Percentiles rank a stretch among this genome's conserved stretches.
phyloP scores from a whole-genome alignment of 2,329 filamentous ascomycete genomes.

The Aspergillus floridensis region DNA sequence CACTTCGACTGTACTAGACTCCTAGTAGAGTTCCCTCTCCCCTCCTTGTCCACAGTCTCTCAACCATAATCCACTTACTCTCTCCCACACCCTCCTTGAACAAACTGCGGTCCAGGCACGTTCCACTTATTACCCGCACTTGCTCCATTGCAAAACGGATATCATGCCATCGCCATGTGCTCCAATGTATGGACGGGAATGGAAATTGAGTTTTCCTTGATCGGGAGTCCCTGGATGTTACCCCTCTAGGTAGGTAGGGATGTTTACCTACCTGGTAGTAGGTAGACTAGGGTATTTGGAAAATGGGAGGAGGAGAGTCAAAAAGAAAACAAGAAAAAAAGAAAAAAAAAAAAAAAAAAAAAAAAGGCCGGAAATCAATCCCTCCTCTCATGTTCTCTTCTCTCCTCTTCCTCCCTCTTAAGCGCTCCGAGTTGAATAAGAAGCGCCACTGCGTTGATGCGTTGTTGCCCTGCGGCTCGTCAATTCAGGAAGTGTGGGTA shows the following conservation, averaged over 20 bases:
- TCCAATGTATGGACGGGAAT: not conserved
- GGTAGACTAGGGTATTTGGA: not conserved
- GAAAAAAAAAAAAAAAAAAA: too few relatives aligned
- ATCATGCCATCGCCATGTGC: not conserved
- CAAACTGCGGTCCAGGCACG: not conserved
- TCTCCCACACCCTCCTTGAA: not conserved
- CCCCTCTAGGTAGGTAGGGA: too few relatives aligned
- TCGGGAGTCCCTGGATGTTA: not conserved
- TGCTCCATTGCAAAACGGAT: not conserved
- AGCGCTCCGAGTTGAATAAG: not conserved
- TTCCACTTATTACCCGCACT: not conserved
- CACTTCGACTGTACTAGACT: not conserved
- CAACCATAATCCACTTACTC: too few relatives aligned
- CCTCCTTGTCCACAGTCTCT: too few relatives aligned
- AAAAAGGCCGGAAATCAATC: too few relatives aligned
- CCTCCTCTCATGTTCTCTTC: not conserved
- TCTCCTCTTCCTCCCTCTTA: not conserved
- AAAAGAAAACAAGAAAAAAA: too few relatives aligned
- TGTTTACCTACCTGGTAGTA: too few relatives aligned
- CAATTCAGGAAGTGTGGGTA: not conserved
- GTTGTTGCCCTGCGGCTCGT: not conserved
- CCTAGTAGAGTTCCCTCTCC: too few relatives aligned
- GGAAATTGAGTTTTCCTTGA: not conserved
- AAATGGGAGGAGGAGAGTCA: too few relatives aligned
- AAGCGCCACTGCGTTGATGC: not conserved